These are phyloP conservation scores for Fragosphaeria purpurea DNA, from an alignment of 2,329 filamentous ascomycete genomes.

Conservation along the genomic window DNA sequence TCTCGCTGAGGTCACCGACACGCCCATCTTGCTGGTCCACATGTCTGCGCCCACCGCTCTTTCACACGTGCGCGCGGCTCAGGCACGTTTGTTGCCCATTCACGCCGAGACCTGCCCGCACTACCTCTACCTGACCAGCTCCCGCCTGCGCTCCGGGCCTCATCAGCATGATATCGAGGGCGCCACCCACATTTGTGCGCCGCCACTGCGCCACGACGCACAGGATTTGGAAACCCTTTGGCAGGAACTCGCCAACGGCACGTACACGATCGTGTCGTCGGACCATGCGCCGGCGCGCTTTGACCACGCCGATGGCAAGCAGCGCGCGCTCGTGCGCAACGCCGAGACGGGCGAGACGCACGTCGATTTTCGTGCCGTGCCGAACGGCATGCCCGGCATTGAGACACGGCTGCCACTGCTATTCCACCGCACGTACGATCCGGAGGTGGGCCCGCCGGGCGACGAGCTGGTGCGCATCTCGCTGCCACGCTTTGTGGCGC, in stretches of 20 bases:
- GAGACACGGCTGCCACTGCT: conserved; percentile 44
- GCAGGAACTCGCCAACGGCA: conserved; percentile 38
- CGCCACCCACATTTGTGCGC: conserved; percentile 43
- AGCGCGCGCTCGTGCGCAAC: conserved; percentile 8
- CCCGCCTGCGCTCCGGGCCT: conserved; percentile 18
- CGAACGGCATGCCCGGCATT: conserved; percentile 47
- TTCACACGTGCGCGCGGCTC: conserved; percentile 37
- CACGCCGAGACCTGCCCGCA: conserved; percentile 50
- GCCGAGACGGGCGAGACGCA: not conserved
- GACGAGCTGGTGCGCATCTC: conserved; percentile 24
- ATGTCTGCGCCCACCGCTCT: conserved; percentile 38
- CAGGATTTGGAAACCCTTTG: conserved; percentile 41
- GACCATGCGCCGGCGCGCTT: conserved; percentile 38
- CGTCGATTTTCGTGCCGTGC: conserved; percentile 39
- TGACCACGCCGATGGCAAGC: conserved; percentile 27
- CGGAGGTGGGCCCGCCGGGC: conserved; percentile 7
- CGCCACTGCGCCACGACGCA: conserved; percentile 33
- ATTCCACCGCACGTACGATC: conserved; percentile 21
- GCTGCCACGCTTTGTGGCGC: conserved; percentile 40
- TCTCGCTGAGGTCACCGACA: conserved; percentile 37
- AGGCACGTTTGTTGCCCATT: conserved; percentile 38
- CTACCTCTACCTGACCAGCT: conserved; percentile 42
- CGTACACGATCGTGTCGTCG: conserved; percentile 43
- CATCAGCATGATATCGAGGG: conserved; percentile 15
- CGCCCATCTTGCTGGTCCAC: conserved; percentile 44